Conservation (phyloP, 441 rosid genomes). For the Daphne laureola region DNA sequence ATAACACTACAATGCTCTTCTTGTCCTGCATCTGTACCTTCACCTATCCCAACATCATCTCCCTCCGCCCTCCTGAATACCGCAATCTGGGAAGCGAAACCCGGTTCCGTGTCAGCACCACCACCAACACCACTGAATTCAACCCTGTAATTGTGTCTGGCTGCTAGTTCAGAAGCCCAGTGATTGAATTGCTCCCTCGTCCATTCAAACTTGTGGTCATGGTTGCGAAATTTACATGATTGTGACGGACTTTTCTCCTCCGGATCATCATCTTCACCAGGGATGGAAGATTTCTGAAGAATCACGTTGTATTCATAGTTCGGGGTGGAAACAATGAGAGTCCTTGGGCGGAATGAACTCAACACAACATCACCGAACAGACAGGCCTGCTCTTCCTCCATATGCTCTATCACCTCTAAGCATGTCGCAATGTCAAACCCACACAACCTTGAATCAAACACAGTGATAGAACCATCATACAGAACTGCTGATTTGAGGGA, state of each 20-base stretch:
- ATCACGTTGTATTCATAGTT: conserved; percentile 86
- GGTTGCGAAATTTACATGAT: conserved; percentile 72
- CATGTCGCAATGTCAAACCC: conserved; percentile 85
- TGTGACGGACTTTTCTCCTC: conserved; percentile 46
- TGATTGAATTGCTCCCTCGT: conserved; percentile 73
- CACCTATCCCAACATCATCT: conserved; percentile 13
- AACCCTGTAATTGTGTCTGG: conserved; percentile 50
- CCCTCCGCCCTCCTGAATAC: conserved; percentile 43
- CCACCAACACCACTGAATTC: conserved; percentile 95
- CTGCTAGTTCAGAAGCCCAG: conserved; percentile 69
- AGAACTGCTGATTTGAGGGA: conserved; percentile 62
- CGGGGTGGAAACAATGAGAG: conserved; percentile 82
- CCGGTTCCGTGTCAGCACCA: conserved; percentile 57
- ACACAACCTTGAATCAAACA: conserved; percentile 56
- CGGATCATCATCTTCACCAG: conserved; percentile 49
- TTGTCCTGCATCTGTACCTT: conserved; percentile 6
- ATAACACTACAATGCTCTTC: conserved; percentile 34
- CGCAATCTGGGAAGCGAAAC: conserved; percentile 91
- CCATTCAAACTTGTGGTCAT: conserved; percentile 99
- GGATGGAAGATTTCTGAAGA: conserved; percentile 46
- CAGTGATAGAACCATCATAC: conserved; percentile 79
- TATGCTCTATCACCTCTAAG: conserved; percentile 99
- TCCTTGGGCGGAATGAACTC: conserved; percentile 52
- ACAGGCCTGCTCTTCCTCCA: conserved; percentile 90
- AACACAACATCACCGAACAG: conserved; percentile 63